Percentiles rank a stretch among this genome's conserved stretches.
Conservation (phyloP, 305 asterid species). For the Rubia occidens region DNA sequence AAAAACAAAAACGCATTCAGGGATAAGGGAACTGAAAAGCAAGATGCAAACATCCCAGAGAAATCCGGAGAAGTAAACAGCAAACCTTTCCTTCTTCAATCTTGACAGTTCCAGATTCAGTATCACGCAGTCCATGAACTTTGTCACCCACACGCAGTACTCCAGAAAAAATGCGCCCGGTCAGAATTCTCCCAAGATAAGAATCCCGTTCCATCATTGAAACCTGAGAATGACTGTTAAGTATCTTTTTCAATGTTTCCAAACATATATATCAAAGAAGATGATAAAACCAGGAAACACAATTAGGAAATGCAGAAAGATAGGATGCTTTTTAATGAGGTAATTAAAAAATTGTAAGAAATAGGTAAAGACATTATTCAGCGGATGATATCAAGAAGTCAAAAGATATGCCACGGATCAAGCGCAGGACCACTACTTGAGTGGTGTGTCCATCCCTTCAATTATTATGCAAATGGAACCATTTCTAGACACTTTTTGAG, state of each 20-base stretch:
- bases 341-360: neutral
- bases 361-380: neutral
- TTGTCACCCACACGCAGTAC: constrained; percentile 75
- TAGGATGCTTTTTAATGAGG: neutral
- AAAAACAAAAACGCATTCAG: neutral
- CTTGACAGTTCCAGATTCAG: constrained; percentile 67
- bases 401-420: neutral
- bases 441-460: neutral
- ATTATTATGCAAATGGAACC: constrained; percentile 1
- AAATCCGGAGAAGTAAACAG: constrained; percentile 6
- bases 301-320: constrained; percentile 6
- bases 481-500: neutral
- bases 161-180: constrained; percentile 89
- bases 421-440: neutral
- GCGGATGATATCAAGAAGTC: neutral
- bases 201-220: constrained; percentile 98
- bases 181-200: constrained; percentile 85
- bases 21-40: neutral
- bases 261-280: constrained; percentile 15
- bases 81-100: constrained; percentile 96
- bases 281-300: constrained; percentile 15
- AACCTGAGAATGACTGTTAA: constrained; percentile 75
- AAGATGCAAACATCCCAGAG: neutral
- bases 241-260: constrained; percentile 32
- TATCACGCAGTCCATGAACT: constrained; percentile 73